phyloP scores from a whole-genome alignment of 345 rosid genomes.

The Populus deltoides region DNA sequence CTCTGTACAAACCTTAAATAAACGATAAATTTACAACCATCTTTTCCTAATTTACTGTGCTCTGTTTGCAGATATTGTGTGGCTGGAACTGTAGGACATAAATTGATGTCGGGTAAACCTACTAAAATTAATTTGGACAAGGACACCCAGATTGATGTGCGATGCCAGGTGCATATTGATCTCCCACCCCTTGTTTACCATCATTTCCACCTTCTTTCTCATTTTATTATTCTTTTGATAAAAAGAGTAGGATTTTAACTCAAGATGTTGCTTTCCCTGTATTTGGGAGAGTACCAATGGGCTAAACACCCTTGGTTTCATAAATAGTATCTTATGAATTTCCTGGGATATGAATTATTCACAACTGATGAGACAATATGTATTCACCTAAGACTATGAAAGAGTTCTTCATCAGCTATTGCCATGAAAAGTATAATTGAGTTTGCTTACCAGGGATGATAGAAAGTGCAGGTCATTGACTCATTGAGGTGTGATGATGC shows the following conservation, averaged over 20 bases:
- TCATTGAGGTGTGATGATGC: too few species aligned
- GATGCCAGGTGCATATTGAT: slow-evolving; percentile 68
- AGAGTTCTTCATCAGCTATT: background rate
- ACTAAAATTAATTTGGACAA: slow-evolving; percentile 77
- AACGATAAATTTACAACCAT: background rate
- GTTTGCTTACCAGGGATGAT: background rate
- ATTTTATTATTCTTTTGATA: too few species aligned
- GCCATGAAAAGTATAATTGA: background rate
- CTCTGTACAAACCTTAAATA: background rate
- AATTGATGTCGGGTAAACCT: slow-evolving; percentile 82
- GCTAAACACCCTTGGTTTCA: too few species aligned
- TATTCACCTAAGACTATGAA: too few species aligned
- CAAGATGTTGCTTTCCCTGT: too few species aligned
- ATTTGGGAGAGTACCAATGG: too few species aligned
- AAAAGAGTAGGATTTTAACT: too few species aligned
- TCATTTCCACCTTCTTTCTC: too few species aligned
- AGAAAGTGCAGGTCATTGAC: too few species aligned
- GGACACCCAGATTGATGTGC: slow-evolving; percentile 76
- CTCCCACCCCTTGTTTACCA: background rate
- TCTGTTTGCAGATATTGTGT: slow-evolving; percentile 62
- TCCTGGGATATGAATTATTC: background rate
- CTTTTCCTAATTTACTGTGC: background rate
- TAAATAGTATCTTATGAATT: background rate
- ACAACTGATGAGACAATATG: too few species aligned
- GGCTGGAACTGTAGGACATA: slow-evolving; percentile 91